A percentile compares a stretch with the other conserved stretches of the same genome.
phyloP scores from a whole-genome alignment of 2,329 filamentous ascomycete genomes.

The Amesomyces nigricolor region DNA sequence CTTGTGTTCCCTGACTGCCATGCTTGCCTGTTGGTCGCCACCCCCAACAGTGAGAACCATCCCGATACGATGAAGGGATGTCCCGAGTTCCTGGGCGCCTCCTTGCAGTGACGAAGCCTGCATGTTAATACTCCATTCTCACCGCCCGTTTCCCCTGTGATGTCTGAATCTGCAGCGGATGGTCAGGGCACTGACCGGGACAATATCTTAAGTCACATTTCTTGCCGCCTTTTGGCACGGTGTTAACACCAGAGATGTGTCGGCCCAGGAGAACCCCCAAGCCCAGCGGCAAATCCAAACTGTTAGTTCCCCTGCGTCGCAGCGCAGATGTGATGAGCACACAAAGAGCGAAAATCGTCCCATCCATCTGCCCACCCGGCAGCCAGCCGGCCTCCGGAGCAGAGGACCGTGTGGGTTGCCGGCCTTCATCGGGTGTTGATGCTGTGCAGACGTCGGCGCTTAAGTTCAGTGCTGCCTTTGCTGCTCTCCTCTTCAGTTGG shows the following conservation, averaged over 20 bases:
- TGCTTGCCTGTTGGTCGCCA: neutral
- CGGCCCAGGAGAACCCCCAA: too few relatives aligned
- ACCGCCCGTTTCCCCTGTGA: neutral
- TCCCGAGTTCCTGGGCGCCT: neutral
- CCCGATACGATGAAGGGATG: neutral
- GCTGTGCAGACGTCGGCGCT: too few relatives aligned
- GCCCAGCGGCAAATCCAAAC: constrained; percentile 14
- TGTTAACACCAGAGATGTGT: neutral
- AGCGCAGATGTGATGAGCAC: neutral
- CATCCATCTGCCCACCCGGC: neutral
- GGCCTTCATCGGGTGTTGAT: too few relatives aligned
- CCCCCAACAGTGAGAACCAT: neutral
- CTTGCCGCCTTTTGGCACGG: neutral
- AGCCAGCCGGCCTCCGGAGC: too few relatives aligned
- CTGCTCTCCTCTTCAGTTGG: too few relatives aligned
- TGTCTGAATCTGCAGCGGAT: too few relatives aligned
- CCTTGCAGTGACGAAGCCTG: neutral
- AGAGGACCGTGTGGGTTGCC: too few relatives aligned
- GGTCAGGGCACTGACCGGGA: neutral
- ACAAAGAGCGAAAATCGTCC: neutral
- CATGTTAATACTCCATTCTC: neutral
- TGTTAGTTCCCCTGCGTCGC: constrained; percentile 7
- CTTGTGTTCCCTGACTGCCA: neutral
- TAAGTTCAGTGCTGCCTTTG: too few relatives aligned
- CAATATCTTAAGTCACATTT: too few relatives aligned